Base-by-base conservation (phyloP, 768 basidiomycete species). In the Lentinula boryana region DNA sequence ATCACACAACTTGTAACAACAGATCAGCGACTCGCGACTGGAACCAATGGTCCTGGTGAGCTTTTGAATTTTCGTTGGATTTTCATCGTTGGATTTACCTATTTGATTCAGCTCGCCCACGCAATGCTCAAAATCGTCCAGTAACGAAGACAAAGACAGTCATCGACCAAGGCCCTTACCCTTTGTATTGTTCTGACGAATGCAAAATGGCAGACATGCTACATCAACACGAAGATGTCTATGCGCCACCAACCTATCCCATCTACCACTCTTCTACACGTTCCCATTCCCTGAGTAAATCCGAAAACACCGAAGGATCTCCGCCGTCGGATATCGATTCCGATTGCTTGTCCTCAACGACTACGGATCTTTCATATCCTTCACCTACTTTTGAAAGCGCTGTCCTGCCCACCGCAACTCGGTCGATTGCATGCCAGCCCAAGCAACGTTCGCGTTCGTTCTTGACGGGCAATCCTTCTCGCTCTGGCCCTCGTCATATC, bases 181-280 rank as follows among this genome's bases (percentile, higher is more conserved):
- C 90, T 18, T 80, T 93, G 61, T 93, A 93, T 75, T 93, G 91
- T 73, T 92, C 90, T 1, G 88, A 90, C 63, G 82, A 87, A 67
- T 93, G 91, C 69, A 78, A 82, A 62, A 70, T 85, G 44, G 74
- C 74, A 43, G 91, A 93, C 70, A 69, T 85, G 50, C 38, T 51
- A 18, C 46, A 52, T 65, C 75, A 76, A 66, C 70, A 70, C 66
- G 67, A 67, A 31, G 69, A 75, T 41, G 74, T 74, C 38, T 73
- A 69, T 55, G 72, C 80, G 51, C 76, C 77, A 57, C 75, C 78
- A 67, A 69, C 80, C 64, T 82, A 78, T 69, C 70, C 83, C 64
- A 84, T 60, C 35, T 60, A 38, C 32, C 35, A 21, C 18, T 52
- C 46, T 4, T 46, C 58, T 21, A 77, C 63, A 74, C 77, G 3